Percentiles rank a stretch among this genome's conserved stretches.
Evolutionary conservation across 169 alveolate species (phyloP).

Genomic region (Prorocentrum cordatum): DNA sequence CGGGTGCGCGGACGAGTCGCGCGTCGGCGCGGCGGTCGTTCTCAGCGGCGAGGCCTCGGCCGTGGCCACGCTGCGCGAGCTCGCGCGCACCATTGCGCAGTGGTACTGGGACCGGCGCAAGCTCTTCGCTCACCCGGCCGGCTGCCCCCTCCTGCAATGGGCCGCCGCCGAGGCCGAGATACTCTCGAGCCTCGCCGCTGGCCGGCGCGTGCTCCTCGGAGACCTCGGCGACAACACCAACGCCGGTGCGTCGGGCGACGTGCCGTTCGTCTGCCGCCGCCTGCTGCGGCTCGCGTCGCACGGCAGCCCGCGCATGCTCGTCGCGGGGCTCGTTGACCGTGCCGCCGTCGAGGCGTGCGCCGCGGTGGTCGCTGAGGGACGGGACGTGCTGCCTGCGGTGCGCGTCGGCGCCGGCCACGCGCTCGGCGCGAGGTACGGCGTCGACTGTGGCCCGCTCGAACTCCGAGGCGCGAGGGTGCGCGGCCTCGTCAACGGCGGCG

Average conservation of each 20-base stretch:
- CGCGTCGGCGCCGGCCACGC: neutral
- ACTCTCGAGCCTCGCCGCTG: neutral
- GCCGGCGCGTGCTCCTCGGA: neutral
- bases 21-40: constrained; percentile 1
- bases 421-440: neutral
- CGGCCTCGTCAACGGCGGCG: neutral
- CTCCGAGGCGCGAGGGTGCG: neutral
- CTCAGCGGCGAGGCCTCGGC: neutral
- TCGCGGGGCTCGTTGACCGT: neutral
- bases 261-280: neutral
- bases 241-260: neutral
- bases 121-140: neutral
- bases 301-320: neutral
- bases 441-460: neutral
- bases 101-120: neutral
- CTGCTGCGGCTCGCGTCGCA: neutral
- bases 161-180: neutral
- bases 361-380: neutral
- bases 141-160: neutral
- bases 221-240: constrained; percentile 3
- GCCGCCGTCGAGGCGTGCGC: neutral
- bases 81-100: neutral
- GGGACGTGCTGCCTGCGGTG: neutral
- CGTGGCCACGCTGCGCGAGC: neutral
- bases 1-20: neutral